These are phyloP conservation scores for Phaeosphaeriaceae sp. DNA, from an alignment of 2,329 filamentous ascomycete species.

Conservation along the genomic window DNA sequence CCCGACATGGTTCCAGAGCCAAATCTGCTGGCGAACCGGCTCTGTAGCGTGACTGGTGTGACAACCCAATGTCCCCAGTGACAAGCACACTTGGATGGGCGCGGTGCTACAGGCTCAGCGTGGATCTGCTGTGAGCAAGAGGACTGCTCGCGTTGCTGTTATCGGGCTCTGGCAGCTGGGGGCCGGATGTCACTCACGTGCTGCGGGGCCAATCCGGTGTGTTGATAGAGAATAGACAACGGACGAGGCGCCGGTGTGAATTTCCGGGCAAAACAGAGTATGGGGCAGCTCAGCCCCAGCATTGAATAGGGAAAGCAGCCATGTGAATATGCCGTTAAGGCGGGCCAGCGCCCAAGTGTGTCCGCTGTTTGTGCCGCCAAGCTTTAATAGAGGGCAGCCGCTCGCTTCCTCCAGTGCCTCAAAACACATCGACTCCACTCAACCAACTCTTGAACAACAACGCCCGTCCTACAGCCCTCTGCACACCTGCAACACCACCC, in stretches of 20 bases:
- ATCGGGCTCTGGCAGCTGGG: conserved; percentile 1
- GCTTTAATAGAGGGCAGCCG: conserved; percentile 25
- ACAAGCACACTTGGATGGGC: conserved; percentile 5
- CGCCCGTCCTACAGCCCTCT: conserved; percentile 31
- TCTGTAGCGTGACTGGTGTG: conserved; percentile 33
- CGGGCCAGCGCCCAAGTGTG: conserved; percentile 30
- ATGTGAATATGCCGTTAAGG: conserved; percentile 23
- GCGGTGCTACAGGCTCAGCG: conserved; percentile 3
- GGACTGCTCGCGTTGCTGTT: conserved; percentile 4
- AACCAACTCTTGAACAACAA: conserved; percentile 31
- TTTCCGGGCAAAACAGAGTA: background rate
- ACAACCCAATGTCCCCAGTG: conserved; percentile 15
- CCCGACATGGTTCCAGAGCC: conserved; percentile 23
- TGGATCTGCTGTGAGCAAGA: conserved; percentile 10
- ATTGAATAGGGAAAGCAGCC: conserved; percentile 13
- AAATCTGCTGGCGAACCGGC: conserved; percentile 26
- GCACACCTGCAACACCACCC: conserved; percentile 29
- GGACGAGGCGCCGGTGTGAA: conserved; percentile 1
- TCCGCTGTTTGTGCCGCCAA: conserved; percentile 18
- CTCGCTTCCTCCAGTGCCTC: conserved; percentile 30
- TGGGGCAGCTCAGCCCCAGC: conserved; percentile 1
- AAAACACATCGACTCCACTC: conserved; percentile 37
- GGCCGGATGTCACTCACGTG: conserved; percentile 20
- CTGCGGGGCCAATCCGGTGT: background rate
- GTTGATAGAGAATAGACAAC: background rate